phyloP scores from a whole-genome alignment of 306 rosid species.

The Crataegus laevigata region DNA sequence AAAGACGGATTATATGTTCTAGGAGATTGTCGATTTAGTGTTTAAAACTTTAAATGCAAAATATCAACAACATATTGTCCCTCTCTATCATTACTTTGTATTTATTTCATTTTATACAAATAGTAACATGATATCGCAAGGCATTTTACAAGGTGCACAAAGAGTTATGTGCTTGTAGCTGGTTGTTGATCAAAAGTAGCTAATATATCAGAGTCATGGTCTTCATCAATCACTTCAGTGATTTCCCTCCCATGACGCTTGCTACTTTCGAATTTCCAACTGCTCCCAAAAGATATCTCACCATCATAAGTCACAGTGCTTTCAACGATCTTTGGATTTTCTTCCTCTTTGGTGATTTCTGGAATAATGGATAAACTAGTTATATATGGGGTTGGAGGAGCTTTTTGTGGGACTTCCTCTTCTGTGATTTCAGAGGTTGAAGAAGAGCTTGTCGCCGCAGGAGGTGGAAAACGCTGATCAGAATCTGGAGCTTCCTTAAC shows the following conservation, averaged over 20 bases:
- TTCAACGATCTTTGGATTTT: constrained; percentile 4
- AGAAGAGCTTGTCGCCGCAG: neutral
- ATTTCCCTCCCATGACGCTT: constrained; percentile 30
- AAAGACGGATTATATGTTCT: too few relatives aligned
- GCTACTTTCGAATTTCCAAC: constrained; percentile 33
- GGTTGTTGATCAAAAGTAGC: neutral
- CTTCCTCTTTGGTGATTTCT: constrained; percentile 20
- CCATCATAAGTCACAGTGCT: constrained; percentile 39
- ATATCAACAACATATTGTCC: too few relatives aligned
- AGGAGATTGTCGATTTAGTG: too few relatives aligned
- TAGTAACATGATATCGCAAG: neutral
- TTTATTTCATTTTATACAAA: neutral
- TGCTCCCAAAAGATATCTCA: constrained; percentile 52
- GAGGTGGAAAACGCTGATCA: neutral
- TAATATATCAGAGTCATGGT: neutral
- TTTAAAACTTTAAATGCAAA: too few relatives aligned
- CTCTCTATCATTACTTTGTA: too few relatives aligned
- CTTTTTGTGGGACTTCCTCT: neutral
- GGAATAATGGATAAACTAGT: neutral
- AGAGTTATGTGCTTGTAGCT: neutral
- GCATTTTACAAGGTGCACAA: neutral
- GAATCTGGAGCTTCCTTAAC: neutral
- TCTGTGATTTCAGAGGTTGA: neutral
- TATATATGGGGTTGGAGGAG: neutral
- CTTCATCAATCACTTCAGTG: constrained; percentile 41